Base-by-base conservation (phyloP, 345 rosid species). In the Euphorbia peplus region DNA sequence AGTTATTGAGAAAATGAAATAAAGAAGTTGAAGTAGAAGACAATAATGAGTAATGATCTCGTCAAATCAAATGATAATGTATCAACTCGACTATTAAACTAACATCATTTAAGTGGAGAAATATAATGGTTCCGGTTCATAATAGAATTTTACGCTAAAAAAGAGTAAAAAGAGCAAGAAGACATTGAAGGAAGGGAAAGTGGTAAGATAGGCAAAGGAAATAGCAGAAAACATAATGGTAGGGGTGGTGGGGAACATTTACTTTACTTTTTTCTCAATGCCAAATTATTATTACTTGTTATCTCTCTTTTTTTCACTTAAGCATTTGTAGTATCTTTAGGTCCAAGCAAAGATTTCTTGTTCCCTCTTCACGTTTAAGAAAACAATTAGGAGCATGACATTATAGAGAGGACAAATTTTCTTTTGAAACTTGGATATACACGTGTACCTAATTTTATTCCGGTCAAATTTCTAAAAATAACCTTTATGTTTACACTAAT, bases 201-300 rank as follows among this genome's bases (percentile, higher is more conserved):
- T 39, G 19, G 25, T 22, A 30, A 42, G 67, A 67, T 57, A 57
- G 30, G 64, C 62, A 69, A 70, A 76, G 52, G 6, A 32, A 32
- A 6, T 32, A 6, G 60, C 72, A 73, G 75, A 81, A 83, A 59
- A 76, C 79, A 51, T 63, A 1, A 41, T 53, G 85, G 88, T 81
- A 80, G 83, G 81, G 82, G 61, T 54, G 80, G 83, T 78, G 78
- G 91, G 91, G 78, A 28, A 84, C 88, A 85, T 69, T 22, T 44
- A 0, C 73, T 70, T 80, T 81, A 55, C 37, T 56, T 71, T 75
- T 75, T 67, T 24, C 29, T 53, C 61, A 63, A 41, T 71, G 64
- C 48, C 21, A 53, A 8, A 53, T 8, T 8, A 48, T 48, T 28
- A 41, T n/a, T n/a, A n/a, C n/a, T n/a, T n/a, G n/a, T n/a, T n/a